Base-by-base conservation (phyloP, 371 early-diverging fungal species). In the Mortierella sp. region DNA sequence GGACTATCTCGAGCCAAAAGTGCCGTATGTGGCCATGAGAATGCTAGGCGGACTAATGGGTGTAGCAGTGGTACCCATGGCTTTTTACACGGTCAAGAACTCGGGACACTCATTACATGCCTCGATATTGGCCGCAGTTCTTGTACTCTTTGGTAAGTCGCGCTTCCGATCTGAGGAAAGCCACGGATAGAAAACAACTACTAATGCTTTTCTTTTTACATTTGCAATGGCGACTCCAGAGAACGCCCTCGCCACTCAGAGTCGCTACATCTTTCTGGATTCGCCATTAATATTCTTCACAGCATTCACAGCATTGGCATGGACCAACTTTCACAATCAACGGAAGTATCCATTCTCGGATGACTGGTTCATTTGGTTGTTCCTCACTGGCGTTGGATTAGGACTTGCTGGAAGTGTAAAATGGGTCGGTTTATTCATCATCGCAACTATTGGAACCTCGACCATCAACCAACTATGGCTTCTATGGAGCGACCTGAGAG, bases 381-480 rank as follows among this genome's bases (percentile, higher is more conserved):
- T 82, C 5, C 47, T 85, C 45, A 93, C 94, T 3, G 95, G 95
- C 1, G 43, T 91, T 29, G 87, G 87, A 41, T 60, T 93, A 60
- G 95, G 92, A 2, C 80, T 90, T 44, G 80, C 91, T 6, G 57
- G 74, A 24, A 63, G 90, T 39, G 84, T 91, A 69, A 97, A 97
- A 79, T 94, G 95, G 94, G 95, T 96, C 34, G 98, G 96, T 1
- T 79, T 98, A 27, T 95, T 98, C 55, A 91, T 91, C 1, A 86
- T 97, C 60, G 93, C 91, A 3, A 81, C 91, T 2, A 82, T 98
- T 54, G 97, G 97, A 0, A 79, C 95, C 17, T 94, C 94, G 12
- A 92, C 94, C 0, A 52, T 95, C 44, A 79, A 86, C n/a, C 94
- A 96, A 40, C 82, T 98, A 16, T 98, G 98, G 98, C 79, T 89